Evolutionary conservation across 768 basidiomycete species (phyloP).

Genomic region (Boletus vermiculosoides): DNA sequence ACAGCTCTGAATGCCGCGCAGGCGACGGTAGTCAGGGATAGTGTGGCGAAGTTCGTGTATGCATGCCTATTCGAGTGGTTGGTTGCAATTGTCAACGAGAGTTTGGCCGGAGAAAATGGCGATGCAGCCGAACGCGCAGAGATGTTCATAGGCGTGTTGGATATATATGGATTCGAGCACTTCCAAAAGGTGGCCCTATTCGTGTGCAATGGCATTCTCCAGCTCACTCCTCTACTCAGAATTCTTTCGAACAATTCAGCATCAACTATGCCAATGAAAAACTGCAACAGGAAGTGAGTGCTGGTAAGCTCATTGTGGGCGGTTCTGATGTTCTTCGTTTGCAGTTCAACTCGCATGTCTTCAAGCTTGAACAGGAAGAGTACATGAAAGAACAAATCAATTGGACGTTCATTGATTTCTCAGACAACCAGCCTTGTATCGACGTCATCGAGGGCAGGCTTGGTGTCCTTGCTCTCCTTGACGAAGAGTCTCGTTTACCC

Average conservation of each 20-base stretch:
- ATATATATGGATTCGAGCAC: conserved; percentile 97
- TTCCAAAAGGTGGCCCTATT: conserved; percentile 77
- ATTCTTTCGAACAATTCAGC: conserved; percentile 96
- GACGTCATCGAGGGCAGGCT: conserved; percentile 97
- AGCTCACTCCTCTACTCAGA: conserved; percentile 40
- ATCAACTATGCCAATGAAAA: conserved; percentile 99
- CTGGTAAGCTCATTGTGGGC: background rate
- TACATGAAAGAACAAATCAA: conserved; percentile 98
- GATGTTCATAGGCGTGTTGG: conserved; percentile 98
- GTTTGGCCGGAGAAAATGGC: conserved; percentile 91
- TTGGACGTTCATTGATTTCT: conserved; percentile 99
- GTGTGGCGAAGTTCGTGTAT: conserved; percentile 98
- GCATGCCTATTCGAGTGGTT: conserved; percentile 99
- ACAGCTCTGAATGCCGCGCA: conserved; percentile 82
- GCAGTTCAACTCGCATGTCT: conserved; percentile 98
- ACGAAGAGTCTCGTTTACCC: conserved; percentile 97
- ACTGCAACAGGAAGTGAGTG: conserved; percentile 87
- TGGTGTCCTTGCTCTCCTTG: conserved; percentile 89
- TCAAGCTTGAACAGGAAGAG: conserved; percentile 99
- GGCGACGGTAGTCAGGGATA: conserved; percentile 92
- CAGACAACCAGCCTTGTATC: conserved; percentile 98
- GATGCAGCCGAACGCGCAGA: conserved; percentile 87
- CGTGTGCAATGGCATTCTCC: background rate
- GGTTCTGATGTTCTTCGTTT: conserved; percentile 13
- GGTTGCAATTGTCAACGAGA: conserved; percentile 96